Evolutionary conservation across 441 rosid genomes (phyloP), one percentile per base, ranked within the genome.

Genomic region (Bruguiera hainesii): DNA sequence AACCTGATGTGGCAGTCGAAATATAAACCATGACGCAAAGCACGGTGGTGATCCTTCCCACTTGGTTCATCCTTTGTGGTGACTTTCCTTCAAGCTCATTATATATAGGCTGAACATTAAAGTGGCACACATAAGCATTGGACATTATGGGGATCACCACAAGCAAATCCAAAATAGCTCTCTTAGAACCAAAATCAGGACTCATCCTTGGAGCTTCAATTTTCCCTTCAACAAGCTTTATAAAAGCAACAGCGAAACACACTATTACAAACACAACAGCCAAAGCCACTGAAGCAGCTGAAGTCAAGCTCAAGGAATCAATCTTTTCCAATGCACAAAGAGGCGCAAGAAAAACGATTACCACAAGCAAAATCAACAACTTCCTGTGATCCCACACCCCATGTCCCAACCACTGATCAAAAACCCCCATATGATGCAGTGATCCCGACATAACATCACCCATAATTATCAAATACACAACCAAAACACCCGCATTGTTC

Each of bases 361-460:
- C 25, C 25, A 88, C 86, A 57, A 88, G 42, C 76, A 89, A 75
- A 70, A 93, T 59, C 79, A 93, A 65, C 69, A 87, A 56, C 77
- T 80, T 89, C 76, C 98, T 85, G 26, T 93, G 96, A 84, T 93
- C 98, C 98, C 99, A 94, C 52, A 85, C 61, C 8, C 99, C 99
- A 51, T 88, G 79, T 1, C 99, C 99, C 60, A 95, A 79, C 99
- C 94, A 91, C 66, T 95, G 98, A 84, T 90, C 96, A 13, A 95
- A 85, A 80, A 95, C 94, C 28, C 98, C 98, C n/a, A 82, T 51
- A 72, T 95, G 99, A 67, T 80, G 91, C 48, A 76, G 78, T 0
- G 99, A 90, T 52, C 99, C 98, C 0, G 99, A 90, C 90, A 95
- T 83, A 49, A 95, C 99, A 74, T 95, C 99, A 0, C 98, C 99